These are phyloP conservation scores for Candolleomyces eurysporus DNA, from an alignment of 768 basidiomycete genomes.

Conservation along the genomic window DNA sequence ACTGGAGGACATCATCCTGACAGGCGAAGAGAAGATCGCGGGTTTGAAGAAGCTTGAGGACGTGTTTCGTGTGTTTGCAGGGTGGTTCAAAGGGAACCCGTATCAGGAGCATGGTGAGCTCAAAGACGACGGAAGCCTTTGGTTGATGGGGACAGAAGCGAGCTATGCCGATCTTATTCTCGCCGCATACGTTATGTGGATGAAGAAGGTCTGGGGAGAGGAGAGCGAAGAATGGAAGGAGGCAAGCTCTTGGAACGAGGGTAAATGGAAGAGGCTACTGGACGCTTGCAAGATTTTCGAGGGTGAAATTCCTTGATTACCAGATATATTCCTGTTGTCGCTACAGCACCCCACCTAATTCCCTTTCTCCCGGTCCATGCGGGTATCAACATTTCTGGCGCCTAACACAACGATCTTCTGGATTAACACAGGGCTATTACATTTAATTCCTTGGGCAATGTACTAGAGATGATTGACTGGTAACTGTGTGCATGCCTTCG, in stretches of 20 bases:
- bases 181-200: constrained; percentile 1
- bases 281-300: background rate
- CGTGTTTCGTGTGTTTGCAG: background rate
- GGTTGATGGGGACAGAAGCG: constrained; percentile 7
- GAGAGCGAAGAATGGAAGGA: constrained; percentile 20
- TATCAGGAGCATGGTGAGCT: background rate
- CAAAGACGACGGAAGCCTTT: background rate
- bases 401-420: too few relatives aligned
- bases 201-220: constrained; percentile 14
- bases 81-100: background rate
- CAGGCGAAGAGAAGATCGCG: background rate
- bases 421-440: too few relatives aligned
- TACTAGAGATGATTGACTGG: too few relatives aligned
- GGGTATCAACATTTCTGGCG: too few relatives aligned
- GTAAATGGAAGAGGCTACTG: constrained; percentile 15
- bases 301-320: background rate
- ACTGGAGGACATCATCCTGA: background rate
- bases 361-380: too few relatives aligned
- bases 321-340: too few relatives aligned
- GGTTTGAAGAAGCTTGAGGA: background rate
- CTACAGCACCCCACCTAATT: too few relatives aligned
- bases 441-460: too few relatives aligned
- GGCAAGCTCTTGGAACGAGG: constrained; percentile 15
- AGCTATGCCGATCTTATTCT: constrained; percentile 10
- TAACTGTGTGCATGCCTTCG: too few relatives aligned